Base-by-base conservation (phyloP, 2,329 filamentous ascomycete species). In the Claviceps monticola region DNA sequence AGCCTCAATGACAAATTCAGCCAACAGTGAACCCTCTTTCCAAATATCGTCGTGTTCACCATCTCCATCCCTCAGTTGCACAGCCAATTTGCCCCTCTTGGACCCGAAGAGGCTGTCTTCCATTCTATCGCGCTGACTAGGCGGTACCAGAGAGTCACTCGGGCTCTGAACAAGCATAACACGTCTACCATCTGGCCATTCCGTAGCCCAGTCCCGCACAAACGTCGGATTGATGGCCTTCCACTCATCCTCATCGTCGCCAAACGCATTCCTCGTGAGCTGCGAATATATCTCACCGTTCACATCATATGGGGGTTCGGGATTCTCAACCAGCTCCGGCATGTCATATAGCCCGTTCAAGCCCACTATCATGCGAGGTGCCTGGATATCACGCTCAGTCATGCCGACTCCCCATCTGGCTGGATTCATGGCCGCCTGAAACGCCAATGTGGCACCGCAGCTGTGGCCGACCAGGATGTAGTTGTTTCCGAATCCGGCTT, bases 391-490 rank as follows among this genome's bases (percentile, higher is more conserved):
- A 4, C 46, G 42, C 13, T 16, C 42, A 60, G 59, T 51, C 34
- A 7, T 8, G 46, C 23, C 38, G 62, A 37, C 38, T 39, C 14
- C 51, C 53, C 36, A 55, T 45, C 47, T 53, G 36, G 2, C 37
- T 19, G 46, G 49, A 34, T 51, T 62, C 64, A 64, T 64, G 37
- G 66, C 60, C 29, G 67, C 61, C 59, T 81, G 76, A 42, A 75
- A 64, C 1, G 72, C 67, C 38, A 82, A 58, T 1, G 74, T 78
- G 3, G 75, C 78, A 46, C 79, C 79, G 54, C 75, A 78, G 7
- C 72, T 76, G 58, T 82, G 79, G 0, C 79, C 79, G 2, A 72
- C 65, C 17, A 80, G 68, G 3, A 81, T 61, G 62, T 78, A 80
- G 23, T 59, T 60, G 50, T 62, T 62, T 17, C 55, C 59, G 38